Base-by-base conservation (phyloP, 2,329 filamentous ascomycete species). In the Diaporthe sp. region DNA sequence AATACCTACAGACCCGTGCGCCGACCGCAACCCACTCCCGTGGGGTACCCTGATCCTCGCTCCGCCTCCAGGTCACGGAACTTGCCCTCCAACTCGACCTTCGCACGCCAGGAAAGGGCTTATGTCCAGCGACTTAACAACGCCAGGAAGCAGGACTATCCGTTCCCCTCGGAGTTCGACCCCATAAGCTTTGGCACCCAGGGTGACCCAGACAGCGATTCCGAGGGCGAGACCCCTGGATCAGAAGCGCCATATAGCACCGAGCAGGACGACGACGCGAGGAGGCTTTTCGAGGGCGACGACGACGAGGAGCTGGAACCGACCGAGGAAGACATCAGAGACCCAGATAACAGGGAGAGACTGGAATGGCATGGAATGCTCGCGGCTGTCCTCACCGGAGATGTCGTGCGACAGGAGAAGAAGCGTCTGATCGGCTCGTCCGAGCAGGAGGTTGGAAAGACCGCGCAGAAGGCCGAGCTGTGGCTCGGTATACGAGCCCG, bases 301-400 rank as follows among this genome's bases (percentile, higher is more conserved):
- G 94, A 95, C 75, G 95, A 96, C 81, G 95, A 98, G 80, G 94
- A 97, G 79, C 91, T 95, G 78, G 94, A 97, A 80, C 96, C 96
- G 0, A 97, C 95, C 4, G 89, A 95, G 34, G 97, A 98, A 81
- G 97, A 99, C 83, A 85, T 98, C 71, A 94, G 94, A 83, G 94
- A 98, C 80, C 94, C 95, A 1, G 92, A 93, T 78, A 98, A 96
- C 81, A 90, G 96, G 77, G 97, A 98, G 84, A 90, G 96, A 60
- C 88, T 99, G 34, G 97, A 99, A 85, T 99, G 97, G 97, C 96
- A 99, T 85, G 95, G 95, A 4, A 99, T 99, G 97, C 87, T 99
- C 74, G 95, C 96, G 76, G 97, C 96, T 20, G 97, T 99, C 5
- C 87, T 99, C 79, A 98, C 96, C 1, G 97, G 97, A 78, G 97